These are phyloP conservation scores for Trichoderma koningii DNA, from an alignment of 2,329 filamentous ascomycete genomes.

Conservation along the genomic window DNA sequence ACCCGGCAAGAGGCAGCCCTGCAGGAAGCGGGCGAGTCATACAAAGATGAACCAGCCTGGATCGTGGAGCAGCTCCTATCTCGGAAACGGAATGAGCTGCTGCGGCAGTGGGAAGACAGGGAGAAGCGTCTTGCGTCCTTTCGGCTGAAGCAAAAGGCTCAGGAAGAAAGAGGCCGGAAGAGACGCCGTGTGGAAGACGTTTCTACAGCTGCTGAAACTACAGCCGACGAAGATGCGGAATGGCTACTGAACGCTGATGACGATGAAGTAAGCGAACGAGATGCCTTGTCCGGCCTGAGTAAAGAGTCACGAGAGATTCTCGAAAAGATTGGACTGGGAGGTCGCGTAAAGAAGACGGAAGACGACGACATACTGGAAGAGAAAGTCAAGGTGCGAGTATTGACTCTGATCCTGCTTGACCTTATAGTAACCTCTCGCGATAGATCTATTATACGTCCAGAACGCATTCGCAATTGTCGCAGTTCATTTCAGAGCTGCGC, in stretches of 20 bases:
- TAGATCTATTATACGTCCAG: constrained; percentile 88
- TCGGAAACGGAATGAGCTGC: constrained; percentile 67
- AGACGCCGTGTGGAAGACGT: constrained; percentile 48
- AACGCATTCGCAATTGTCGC: constrained; percentile 87
- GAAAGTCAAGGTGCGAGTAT: constrained; percentile 63
- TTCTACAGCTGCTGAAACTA: constrained; percentile 29
- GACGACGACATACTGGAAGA: constrained; percentile 56
- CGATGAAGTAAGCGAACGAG: constrained; percentile 35
- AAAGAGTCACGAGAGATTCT: constrained; percentile 75
- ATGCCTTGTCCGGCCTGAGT: constrained; percentile 62
- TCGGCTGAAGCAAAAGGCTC: constrained; percentile 62
- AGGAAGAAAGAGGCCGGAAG: constrained; percentile 54
- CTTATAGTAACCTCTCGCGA: constrained; percentile 36
- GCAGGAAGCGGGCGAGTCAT: constrained; percentile 46
- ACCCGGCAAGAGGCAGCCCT: constrained; percentile 56
- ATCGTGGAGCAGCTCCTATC: constrained; percentile 75
- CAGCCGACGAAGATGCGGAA: constrained; percentile 62
- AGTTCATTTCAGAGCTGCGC: constrained; percentile 81
- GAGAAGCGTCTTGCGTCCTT: constrained; percentile 70
- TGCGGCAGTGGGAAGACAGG: constrained; percentile 68
- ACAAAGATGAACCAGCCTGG: constrained; percentile 78
- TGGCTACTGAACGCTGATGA: constrained; percentile 73
- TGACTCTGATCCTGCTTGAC: neutral
- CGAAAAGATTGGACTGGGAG: constrained; percentile 60
- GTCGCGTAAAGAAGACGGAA: constrained; percentile 40